phyloP scores from a whole-genome alignment of 2,329 filamentous ascomycete species.

The Neonectria hederae region DNA sequence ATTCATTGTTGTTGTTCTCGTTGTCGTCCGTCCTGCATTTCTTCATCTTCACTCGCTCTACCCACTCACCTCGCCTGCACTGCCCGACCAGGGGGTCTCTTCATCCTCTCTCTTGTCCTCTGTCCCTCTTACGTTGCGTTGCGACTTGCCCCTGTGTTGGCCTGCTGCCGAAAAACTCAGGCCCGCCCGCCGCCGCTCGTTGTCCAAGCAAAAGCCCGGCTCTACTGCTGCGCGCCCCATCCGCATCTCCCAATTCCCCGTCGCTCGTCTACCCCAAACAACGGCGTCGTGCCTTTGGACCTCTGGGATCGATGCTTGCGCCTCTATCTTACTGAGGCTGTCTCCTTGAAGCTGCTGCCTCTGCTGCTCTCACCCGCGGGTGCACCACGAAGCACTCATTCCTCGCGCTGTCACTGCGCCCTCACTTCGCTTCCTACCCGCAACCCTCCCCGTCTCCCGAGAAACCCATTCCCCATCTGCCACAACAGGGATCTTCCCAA shows the following conservation, averaged over 20 bases:
- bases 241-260: constrained; percentile 24
- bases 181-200: constrained; percentile 22
- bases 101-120: constrained; percentile 11
- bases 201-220: constrained; percentile 28
- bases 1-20: constrained; percentile 7
- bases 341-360: constrained; percentile 25
- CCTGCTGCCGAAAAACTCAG: constrained; percentile 11
- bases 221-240: constrained; percentile 35
- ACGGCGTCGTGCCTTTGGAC: constrained; percentile 32
- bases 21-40: not conserved
- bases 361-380: constrained; percentile 10
- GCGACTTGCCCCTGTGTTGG: constrained; percentile 12
- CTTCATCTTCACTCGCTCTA: constrained; percentile 5
- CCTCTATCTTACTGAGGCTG: constrained; percentile 31
- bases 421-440: constrained; percentile 28
- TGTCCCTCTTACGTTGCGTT: constrained; percentile 1
- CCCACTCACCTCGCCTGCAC: not conserved
- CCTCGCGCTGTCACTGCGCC: not conserved
- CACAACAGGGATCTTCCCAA: constrained; percentile 41
- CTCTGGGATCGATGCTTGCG: constrained; percentile 33
- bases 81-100: constrained; percentile 9
- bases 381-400: constrained; percentile 6
- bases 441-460: constrained; percentile 37
- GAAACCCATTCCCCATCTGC: constrained; percentile 35
- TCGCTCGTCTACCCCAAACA: constrained; percentile 40